Evolutionary conservation across 2,329 filamentous ascomycete species (phyloP), one percentile per base, ranked within the genome.

Genomic region (Lecanicillium sp.): DNA sequence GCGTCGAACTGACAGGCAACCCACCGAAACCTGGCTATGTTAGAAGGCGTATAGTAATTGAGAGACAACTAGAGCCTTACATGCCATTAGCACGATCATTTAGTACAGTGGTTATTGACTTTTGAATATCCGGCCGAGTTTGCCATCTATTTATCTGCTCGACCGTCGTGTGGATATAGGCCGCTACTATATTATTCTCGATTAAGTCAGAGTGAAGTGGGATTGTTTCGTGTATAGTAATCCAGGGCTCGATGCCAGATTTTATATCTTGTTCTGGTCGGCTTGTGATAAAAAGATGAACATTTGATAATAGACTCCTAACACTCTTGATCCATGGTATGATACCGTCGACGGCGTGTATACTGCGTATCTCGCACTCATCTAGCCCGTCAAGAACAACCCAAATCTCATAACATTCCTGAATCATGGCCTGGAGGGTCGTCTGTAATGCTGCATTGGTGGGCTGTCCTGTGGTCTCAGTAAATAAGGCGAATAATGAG

Each of bases 1-100:
- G 9, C 18, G 14, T 42, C 40, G 17, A 42, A 30, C 29, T 42
- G 40, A 8, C 38, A 40, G 11, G 33, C 25, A 19, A 40, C 39
- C 39, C 39, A 41, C 16, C 39, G 39, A 16, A 41, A 40, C 37
- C 37, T 40, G 17, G 6, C 4, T 9, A 2, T n/a, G 28, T 34
- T 34, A 28, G 37, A 35, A 29, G 19, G 14, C 8, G 14, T 18
- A 20, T 8, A 7, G 8, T 19, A 33, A 8, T 9, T 9, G 5
- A 17, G 18, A 33, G 6, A 11, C 11, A 25, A 25, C 6, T 11
- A 25, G 7, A 25, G n/a, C n/a, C 34, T 29, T 12, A 38, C 29
- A 38, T 38, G 12, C 30, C 37, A 7, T 33, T 9, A 9, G 37
- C 30, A n/a, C 29, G 18, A n/a, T 33, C 9, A 4, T 33, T 18